Evolutionary conservation across 805 yeast genomes (phyloP), one percentile per base, ranked within the genome.

Genomic region (Metschnikowia lachancei): DNA sequence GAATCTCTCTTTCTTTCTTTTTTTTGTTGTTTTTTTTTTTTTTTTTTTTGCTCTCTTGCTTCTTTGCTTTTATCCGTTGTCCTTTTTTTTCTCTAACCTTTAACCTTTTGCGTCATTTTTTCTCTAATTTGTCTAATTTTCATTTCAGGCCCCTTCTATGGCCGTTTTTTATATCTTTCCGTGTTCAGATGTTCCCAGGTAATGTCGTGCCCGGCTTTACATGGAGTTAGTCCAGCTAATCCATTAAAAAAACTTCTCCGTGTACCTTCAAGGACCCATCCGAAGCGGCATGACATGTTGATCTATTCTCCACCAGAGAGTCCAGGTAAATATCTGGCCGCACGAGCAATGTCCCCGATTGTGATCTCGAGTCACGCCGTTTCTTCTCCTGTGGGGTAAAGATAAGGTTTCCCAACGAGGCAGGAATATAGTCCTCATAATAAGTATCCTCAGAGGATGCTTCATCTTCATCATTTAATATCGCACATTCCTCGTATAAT

Each of bases 341-440:
- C 26, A 64, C 69, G 28, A 65, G 55, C 11, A 72, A 54, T 0
- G 75, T 71, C 1, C 76, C 76, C 19, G 71, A 65, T 41, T 71
- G 75, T 8, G 81, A 75, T 48, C 88, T 72, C 10, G 90, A 82
- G 50, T 89, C 80, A 38, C 96, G 74, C 55, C 83, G 71, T 49
- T 66, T 67, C 17, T 85, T 65, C 60, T 90, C 96, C 54, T 81
- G 86, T 0, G 95, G 95, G 0, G 95, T 87, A 40, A 91, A 67
- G 16, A 72, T 69, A 41, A 89, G 69, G 53, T 88, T 96, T n/a
- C 83, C 78, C 32, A 90, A 67, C 24, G 91, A 80, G 5, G 84
- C 81, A 1, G 97, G 97, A 3, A 90, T 85, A 55, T 81, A 85
- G 59, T 87, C 95, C 53, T 87, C 91, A 39, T 78, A 87, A 59